These are phyloP conservation scores for Trichoderma gamsii DNA, from an alignment of 495 filamentous ascomycete species.

Conservation along the genomic window DNA sequence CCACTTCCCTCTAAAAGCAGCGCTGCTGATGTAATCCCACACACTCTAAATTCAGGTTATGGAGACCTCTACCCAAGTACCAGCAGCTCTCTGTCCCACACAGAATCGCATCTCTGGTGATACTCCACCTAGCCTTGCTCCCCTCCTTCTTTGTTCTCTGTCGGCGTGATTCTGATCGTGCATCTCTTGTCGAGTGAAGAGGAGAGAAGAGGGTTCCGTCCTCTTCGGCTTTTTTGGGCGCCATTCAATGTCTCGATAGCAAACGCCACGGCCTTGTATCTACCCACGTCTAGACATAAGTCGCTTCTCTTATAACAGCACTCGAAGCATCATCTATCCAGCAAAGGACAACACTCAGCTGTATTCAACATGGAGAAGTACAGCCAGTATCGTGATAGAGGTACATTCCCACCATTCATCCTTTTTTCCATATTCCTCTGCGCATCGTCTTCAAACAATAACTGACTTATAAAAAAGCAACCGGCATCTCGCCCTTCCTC, in stretches of 20 bases:
- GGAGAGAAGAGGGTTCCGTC: constrained; percentile 5
- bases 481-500: constrained; percentile 93
- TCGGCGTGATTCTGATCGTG: neutral
- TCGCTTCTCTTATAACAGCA: neutral
- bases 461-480: constrained; percentile 50
- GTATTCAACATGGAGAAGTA: constrained; percentile 80
- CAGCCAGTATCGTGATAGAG: constrained; percentile 91
- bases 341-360: neutral
- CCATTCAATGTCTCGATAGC: constrained; percentile 3
- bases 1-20: neutral
- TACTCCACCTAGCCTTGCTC: neutral
- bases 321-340: neutral
- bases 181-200: neutral
- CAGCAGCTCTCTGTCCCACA: neutral
- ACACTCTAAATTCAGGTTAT: neutral
- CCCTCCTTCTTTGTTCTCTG: neutral
- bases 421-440: neutral
- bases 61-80: constrained; percentile 5
- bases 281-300: neutral
- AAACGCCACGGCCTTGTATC: neutral
- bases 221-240: neutral
- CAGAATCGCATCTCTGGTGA: neutral
- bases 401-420: constrained; percentile 32
- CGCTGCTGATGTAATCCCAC: constrained; percentile 12
- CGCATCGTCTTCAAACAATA: neutral